phyloP scores from a whole-genome alignment of 495 filamentous ascomycete genomes.

The Annulohypoxylon stygium region DNA sequence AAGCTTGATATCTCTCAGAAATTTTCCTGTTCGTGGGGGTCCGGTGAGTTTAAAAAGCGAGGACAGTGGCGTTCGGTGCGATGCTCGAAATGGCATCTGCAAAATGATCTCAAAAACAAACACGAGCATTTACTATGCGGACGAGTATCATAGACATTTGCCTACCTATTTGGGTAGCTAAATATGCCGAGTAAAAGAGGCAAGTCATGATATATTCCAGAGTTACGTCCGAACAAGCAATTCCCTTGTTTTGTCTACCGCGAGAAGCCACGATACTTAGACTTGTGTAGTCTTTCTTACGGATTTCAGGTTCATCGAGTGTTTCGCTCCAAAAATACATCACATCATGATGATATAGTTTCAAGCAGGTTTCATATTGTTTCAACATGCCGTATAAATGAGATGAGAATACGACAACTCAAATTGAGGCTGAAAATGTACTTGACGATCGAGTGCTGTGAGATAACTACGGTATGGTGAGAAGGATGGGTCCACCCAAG shows the following conservation, averaged over 20 bases:
- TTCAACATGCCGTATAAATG: neutral
- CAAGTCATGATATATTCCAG: neutral
- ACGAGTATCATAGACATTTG: neutral
- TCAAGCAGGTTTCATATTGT: neutral
- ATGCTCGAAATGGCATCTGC: conserved; percentile 15
- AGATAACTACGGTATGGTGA: neutral
- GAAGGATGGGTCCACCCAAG: conserved; percentile 9
- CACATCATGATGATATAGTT: neutral
- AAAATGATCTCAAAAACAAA: neutral
- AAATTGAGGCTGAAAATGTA: neutral
- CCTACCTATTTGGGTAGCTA: neutral
- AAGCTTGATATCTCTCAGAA: neutral
- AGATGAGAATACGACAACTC: neutral
- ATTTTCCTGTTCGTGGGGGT: neutral
- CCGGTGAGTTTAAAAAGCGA: neutral
- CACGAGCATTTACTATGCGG: neutral
- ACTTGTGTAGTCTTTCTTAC: neutral
- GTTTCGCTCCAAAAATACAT: neutral
- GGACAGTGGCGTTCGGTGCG: neutral
- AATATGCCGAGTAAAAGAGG: neutral
- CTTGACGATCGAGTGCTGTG: neutral
- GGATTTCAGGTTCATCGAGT: neutral
- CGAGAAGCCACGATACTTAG: neutral
- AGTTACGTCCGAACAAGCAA: neutral
- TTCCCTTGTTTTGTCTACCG: neutral